Evolutionary conservation across 371 early-diverging fungal species (phyloP), one percentile per base, ranked within the genome.

Genomic region (Mortierella polycephala): DNA sequence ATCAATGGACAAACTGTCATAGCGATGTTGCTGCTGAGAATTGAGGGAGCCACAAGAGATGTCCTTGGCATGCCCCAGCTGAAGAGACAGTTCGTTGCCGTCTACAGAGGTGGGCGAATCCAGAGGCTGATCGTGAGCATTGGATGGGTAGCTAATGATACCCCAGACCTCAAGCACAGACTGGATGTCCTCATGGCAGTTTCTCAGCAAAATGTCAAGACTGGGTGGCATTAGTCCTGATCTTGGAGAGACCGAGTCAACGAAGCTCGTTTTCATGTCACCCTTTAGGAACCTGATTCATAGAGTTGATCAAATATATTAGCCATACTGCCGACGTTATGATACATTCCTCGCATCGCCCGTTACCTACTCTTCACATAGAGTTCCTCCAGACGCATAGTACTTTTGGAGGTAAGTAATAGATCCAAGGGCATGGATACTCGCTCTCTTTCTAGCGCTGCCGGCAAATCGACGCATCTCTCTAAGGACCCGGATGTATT

Each of bases 351-450:
- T 7, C 23, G 45, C 45, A 46, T 39, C 6, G 40, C n/a, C 7
- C 7, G 46, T n/a, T 45, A 13, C 64, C 72, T 73, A 67, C 77
- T 74, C 77, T 64, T 83, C 74, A 39, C 75, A 58, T 21, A 81
- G 50, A 14, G 58, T 50, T 45, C 83, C 81, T n/a, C 77, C 74
- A 13, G 81, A 81, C 23, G 81, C 83, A 62, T 81, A 76, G 64
- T 73, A 81, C 42, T 67, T 76, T 74, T 83, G 83, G 46, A 83
- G 70, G 44, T 77, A 77, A 7, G 81, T 81, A 20, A 83, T 83
- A 47, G 77, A 76, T 53, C 83, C 83, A 12, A 83, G 49, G 10
- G 83, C 83, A 30, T 62, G 54, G 49, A 83, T 69, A 10, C 72
- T 71, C 8, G 75, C 77, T 60, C 81, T 46, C 54, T 81, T 83